Percentiles rank a stretch among this genome's conserved stretches.
Evolutionary conservation across 805 yeast species (phyloP).

Genomic region (Kregervanrija delftensis): DNA sequence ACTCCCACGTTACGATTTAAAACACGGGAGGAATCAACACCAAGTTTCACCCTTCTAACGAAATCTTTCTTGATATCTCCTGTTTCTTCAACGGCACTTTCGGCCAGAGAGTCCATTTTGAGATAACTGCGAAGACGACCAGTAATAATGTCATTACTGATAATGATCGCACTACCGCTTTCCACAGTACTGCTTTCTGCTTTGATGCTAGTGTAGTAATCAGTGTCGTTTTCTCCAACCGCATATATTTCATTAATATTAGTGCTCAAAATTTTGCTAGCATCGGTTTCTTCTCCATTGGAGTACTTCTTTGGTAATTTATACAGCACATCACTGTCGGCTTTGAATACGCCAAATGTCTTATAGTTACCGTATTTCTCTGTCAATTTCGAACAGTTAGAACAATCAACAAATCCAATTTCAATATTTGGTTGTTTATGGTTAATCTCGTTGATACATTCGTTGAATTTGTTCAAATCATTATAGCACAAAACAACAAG

Average conservation of each 20-base stretch:
- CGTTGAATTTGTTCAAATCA: conserved; percentile 11
- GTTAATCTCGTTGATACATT: conserved; percentile 12
- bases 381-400: conserved; percentile 3
- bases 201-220: too few species aligned
- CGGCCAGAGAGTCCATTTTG: too few species aligned
- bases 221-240: too few species aligned
- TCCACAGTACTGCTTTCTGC: too few species aligned
- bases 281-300: neutral
- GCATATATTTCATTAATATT: too few species aligned
- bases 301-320: conserved; percentile 4
- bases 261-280: neutral
- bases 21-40: conserved; percentile 9
- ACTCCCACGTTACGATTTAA: conserved; percentile 7
- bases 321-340: neutral
- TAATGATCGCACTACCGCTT: too few species aligned
- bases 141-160: too few species aligned
- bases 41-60: conserved; percentile 8
- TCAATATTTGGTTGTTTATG: conserved; percentile 8
- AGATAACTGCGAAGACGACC: too few species aligned
- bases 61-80: neutral
- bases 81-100: neutral
- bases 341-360: conserved; percentile 11
- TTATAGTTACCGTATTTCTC: conserved; percentile 6
- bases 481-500: conserved; percentile 15
- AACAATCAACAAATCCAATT: conserved; percentile 12